Percentiles rank a stretch among this genome's conserved stretches.
Conservation (phyloP, 768 basidiomycete genomes). For the Chiua virens region DNA sequence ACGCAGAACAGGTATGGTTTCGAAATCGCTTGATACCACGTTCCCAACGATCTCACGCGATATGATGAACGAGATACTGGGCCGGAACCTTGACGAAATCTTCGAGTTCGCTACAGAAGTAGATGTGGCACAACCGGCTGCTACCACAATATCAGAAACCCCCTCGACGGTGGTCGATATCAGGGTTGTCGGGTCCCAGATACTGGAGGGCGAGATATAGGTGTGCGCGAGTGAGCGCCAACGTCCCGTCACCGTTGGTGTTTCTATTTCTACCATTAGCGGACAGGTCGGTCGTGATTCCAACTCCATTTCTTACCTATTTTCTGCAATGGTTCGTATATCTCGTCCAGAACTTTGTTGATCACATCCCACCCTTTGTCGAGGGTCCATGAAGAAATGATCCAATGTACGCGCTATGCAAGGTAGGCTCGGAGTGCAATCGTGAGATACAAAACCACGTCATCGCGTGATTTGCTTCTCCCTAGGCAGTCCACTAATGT, state of each 20-base stretch:
- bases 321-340: conserved; percentile 1
- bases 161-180: neutral
- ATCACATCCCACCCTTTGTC: neutral
- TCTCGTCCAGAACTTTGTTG: neutral
- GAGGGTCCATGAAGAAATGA: conserved; percentile 11
- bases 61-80: neutral
- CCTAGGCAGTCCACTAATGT: neutral
- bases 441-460: conserved; percentile 5
- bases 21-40: conserved; percentile 10
- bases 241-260: neutral
- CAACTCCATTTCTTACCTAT: neutral
- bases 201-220: neutral
- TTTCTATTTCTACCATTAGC: conserved; percentile 4
- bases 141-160: neutral
- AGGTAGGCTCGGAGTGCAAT: conserved; percentile 11
- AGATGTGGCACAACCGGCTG: neutral
- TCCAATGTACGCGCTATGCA: neutral
- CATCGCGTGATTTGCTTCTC: neutral
- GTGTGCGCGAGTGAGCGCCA: conserved; percentile 7
- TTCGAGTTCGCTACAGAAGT: neutral
- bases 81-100: neutral
- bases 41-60: conserved; percentile 4
- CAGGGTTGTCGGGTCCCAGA: neutral
- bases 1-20: neutral
- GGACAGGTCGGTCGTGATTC: neutral